phyloP scores from a whole-genome alignment of 352 stramenopile species.

The Phytophthora pini region DNA sequence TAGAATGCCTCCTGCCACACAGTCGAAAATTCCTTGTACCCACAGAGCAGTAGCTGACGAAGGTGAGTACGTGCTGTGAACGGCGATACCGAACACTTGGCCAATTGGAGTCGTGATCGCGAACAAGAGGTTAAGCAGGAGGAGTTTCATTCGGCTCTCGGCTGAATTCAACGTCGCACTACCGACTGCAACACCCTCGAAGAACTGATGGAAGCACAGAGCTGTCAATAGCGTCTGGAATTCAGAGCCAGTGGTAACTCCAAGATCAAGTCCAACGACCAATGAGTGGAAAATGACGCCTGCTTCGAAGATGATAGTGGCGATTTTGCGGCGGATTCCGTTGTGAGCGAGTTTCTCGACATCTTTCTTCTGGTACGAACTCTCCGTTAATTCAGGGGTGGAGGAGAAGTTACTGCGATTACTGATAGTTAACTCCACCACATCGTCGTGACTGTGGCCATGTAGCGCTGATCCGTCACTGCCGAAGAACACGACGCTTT shows the following conservation, averaged over 20 bases:
- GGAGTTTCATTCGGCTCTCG: slow-evolving; percentile 39
- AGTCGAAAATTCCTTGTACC: slow-evolving; percentile 70
- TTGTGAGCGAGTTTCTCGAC: slow-evolving; percentile 2
- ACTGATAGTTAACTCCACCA: neutral
- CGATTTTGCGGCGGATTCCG: slow-evolving; percentile 41
- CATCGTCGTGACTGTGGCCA: slow-evolving; percentile 32
- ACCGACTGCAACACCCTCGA: slow-evolving; percentile 69
- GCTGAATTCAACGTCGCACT: slow-evolving; percentile 47
- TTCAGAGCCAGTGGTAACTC: slow-evolving; percentile 46
- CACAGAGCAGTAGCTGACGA: slow-evolving; percentile 50
- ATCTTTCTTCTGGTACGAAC: slow-evolving; percentile 4
- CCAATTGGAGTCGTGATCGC: slow-evolving; percentile 65
- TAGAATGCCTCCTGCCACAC: slow-evolving; percentile 70
- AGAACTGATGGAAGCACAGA: slow-evolving; percentile 78
- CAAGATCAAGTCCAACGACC: slow-evolving; percentile 73
- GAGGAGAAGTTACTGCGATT: slow-evolving; percentile 1
- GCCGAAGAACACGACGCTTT: slow-evolving; percentile 62
- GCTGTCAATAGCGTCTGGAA: slow-evolving; percentile 72
- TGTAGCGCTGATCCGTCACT: slow-evolving; percentile 26
- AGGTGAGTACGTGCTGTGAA: slow-evolving; percentile 62
- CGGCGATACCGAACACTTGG: slow-evolving; percentile 60
- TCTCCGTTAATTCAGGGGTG: neutral
- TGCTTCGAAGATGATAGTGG: slow-evolving; percentile 59
- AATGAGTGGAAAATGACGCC: slow-evolving; percentile 74
- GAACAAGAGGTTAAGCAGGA: slow-evolving; percentile 57